Conservation (phyloP, 345 rosid genomes). For the Rubroshorea leprosula region DNA sequence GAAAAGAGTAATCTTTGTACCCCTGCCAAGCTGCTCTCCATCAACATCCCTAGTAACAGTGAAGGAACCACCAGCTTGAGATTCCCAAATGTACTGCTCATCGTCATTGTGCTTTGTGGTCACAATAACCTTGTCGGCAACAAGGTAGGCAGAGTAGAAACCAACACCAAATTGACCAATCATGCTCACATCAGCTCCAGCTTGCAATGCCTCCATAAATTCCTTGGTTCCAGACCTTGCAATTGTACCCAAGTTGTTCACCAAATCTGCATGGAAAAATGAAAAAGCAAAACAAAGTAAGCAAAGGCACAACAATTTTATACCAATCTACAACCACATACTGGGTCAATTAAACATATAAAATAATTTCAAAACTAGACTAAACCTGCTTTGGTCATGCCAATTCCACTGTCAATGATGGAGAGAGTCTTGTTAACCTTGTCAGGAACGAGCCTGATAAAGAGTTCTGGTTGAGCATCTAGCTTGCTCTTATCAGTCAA, state of each 20-base stretch:
- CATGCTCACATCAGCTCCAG: constrained; percentile 96
- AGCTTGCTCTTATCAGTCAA: constrained; percentile 87
- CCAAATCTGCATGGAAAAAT: constrained; percentile 40
- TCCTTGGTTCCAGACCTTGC: constrained; percentile 94
- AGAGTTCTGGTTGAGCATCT: constrained; percentile 75
- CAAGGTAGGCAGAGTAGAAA: constrained; percentile 91
- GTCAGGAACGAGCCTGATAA: constrained; percentile 70
- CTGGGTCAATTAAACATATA: background rate
- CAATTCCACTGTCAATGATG: constrained; percentile 72
- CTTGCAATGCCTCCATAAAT: constrained; percentile 86
- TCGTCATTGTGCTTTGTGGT: constrained; percentile 82
- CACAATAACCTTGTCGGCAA: constrained; percentile 75
- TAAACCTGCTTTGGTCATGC: constrained; percentile 87
- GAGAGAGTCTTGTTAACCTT: constrained; percentile 65
- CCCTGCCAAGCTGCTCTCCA: constrained; percentile 85
- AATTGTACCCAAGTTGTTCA: constrained; percentile 86
- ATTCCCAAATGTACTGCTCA: constrained; percentile 83
- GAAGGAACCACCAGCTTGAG: constrained; percentile 96
- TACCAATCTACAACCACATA: background rate
- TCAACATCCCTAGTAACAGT: constrained; percentile 65
- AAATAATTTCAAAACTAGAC: too few relatives aligned
- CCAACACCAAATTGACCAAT: constrained; percentile 93
- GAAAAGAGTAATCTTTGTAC: constrained; percentile 76
- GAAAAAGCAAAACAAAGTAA: background rate
- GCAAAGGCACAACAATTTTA: background rate